Conservation (phyloP, 2,329 filamentous ascomycete genomes). For the Phyllosticta citriasiana region DNA sequence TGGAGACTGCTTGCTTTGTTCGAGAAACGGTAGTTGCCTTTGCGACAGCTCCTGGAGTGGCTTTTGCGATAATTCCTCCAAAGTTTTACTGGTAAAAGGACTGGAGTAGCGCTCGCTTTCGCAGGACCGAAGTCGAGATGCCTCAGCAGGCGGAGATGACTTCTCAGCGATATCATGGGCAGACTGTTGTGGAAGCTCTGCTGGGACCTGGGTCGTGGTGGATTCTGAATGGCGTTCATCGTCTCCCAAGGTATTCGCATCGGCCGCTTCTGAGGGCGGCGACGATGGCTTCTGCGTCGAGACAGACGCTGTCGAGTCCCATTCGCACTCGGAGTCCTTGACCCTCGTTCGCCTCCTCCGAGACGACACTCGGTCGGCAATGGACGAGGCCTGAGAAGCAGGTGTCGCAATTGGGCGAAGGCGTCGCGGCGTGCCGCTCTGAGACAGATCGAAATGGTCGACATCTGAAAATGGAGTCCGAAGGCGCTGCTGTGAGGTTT, state of each 20-base stretch:
- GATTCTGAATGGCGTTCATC: not conserved
- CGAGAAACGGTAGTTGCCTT: not conserved
- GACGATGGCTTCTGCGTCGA: slow-evolving; percentile 2
- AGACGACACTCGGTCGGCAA: not conserved
- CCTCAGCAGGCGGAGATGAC: not conserved
- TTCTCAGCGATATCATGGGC: not conserved
- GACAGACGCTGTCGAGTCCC: slow-evolving; percentile 1
- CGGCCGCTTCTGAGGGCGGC: not conserved
- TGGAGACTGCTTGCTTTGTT: not conserved
- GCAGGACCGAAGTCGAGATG: not conserved
- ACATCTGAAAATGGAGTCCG: not conserved
- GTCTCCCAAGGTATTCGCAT: not conserved
- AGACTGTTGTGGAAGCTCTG: not conserved
- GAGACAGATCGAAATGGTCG: not conserved
- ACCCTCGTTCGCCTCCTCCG: not conserved
- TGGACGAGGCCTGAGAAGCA: not conserved
- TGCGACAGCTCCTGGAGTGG: not conserved
- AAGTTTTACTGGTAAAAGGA: not conserved
- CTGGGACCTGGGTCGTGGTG: not conserved
- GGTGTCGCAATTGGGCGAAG: not conserved
- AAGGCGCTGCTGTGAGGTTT: not conserved
- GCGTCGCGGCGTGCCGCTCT: not conserved
- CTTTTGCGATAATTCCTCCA: not conserved
- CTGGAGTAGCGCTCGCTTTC: not conserved
- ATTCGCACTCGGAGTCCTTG: slow-evolving; percentile 5